These are phyloP conservation scores for Aspergillus affinis DNA, from an alignment of 495 filamentous ascomycete genomes.

Conservation along the genomic window DNA sequence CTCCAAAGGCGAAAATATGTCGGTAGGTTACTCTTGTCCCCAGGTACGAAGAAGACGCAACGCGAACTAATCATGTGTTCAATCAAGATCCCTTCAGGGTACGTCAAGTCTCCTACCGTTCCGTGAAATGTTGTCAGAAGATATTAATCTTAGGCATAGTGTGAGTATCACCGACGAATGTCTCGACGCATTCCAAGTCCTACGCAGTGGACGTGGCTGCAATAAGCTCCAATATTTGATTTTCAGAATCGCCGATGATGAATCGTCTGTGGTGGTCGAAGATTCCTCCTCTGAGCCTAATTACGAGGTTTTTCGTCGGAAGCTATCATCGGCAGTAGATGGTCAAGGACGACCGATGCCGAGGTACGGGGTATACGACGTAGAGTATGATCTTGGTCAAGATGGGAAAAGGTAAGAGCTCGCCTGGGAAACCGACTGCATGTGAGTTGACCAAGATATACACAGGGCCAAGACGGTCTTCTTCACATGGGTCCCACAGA, in stretches of 20 bases:
- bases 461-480: slow-evolving; percentile 68
- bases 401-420: slow-evolving; percentile 65
- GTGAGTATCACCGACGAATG: slow-evolving; percentile 69
- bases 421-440: not conserved
- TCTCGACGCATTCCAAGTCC: slow-evolving; percentile 71
- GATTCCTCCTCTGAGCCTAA: slow-evolving; percentile 59
- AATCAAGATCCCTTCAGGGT: not conserved
- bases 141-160: slow-evolving; percentile 37
- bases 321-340: slow-evolving; percentile 61
- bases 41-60: not conserved
- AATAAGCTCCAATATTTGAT: slow-evolving; percentile 74
- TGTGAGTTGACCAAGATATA: not conserved
- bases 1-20: not conserved
- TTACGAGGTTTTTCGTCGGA: slow-evolving; percentile 67
- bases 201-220: slow-evolving; percentile 65
- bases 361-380: slow-evolving; percentile 81
- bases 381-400: slow-evolving; percentile 69
- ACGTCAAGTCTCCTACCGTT: not conserved
- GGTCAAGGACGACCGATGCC: slow-evolving; percentile 61
- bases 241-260: slow-evolving; percentile 83
- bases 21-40: not conserved
- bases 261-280: slow-evolving; percentile 70
- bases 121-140: not conserved
- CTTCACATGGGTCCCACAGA: slow-evolving; percentile 63
- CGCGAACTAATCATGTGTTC: not conserved